Base-by-base conservation (phyloP, 768 basidiomycete species). In the Pisolithus orientalis region DNA sequence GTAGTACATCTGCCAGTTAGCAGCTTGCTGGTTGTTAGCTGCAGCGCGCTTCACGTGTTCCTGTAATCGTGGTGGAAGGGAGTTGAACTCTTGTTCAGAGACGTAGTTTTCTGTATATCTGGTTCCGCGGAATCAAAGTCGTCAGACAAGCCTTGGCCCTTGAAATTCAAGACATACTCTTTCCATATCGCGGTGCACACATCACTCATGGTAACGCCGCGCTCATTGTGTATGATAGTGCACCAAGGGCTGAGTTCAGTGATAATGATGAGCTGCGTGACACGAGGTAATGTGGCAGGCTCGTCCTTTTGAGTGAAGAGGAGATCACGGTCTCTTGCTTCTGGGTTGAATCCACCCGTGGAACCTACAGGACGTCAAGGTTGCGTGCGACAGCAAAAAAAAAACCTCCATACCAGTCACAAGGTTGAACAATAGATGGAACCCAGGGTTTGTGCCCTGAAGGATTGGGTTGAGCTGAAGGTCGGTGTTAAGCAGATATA, bases 381-480 rank as follows among this genome's bases (percentile, higher is more conserved):
- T 55, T 25, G 39, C 17, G 11, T 10, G 9, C 27, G 10, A 38
- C 9, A 29, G 9, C 10, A 8, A 6, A 4, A 10, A 10, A 44
- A 14, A 9, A 5, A 48, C 31, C 34, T 34, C 27, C 72, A 52
- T 53, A 85, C 88, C 90, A 24, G 78, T 82, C 6, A 79, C 71
- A 4, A 92, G 68, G 60, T 86, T 84, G 72, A 91, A 88, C 44
- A 83, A 75, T 14, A 92, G 79, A 55, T 82, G 82, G 67, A 87
- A 85, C 11, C 60, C 62, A 6, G 49, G 55, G 55, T 70, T 63
- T 27, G 72, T 68, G 57, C 77, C 77, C 37, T 75, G 72, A 11
- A 93, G 77, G 63, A 90, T 83, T 4, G 90, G 90, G 59, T 93
- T 76, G 31, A 92, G 63, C 60, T 87, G 80, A 2, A 92, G 75